Evolutionary conservation across 2,329 filamentous ascomycete species (phyloP).

Genomic region (Phyllosticta citrichinensis): DNA sequence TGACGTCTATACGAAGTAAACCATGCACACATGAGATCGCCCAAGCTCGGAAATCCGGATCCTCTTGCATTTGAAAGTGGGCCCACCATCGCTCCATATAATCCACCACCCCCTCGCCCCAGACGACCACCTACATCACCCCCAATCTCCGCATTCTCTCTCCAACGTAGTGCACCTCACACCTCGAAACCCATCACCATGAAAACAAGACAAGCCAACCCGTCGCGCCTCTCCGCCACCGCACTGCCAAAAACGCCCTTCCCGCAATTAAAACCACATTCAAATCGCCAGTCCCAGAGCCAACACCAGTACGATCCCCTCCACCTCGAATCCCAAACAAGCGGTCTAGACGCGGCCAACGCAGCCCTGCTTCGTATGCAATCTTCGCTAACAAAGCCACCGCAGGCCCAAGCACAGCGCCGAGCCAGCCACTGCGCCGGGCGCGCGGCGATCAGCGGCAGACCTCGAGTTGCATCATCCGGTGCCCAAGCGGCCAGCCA

Average conservation of each 20-base stretch:
- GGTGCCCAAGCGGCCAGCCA: neutral
- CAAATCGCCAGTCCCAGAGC: neutral
- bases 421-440: neutral
- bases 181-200: neutral
- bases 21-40: neutral
- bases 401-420: neutral
- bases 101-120: neutral
- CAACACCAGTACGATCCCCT: neutral
- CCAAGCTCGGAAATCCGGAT: neutral
- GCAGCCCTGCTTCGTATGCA: neutral
- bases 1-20: neutral
- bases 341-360: neutral
- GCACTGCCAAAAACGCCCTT: neutral
- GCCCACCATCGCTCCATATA: neutral
- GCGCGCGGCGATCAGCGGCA: neutral
- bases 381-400: neutral
- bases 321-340: neutral
- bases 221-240: neutral
- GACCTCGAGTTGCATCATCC: neutral
- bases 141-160: neutral
- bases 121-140: neutral
- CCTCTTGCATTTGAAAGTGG: neutral
- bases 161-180: neutral
- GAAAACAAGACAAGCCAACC: neutral
- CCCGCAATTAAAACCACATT: neutral